Evolutionary conservation across 495 filamentous ascomycete genomes (phyloP), one percentile per base, ranked within the genome.

Genomic region (Xylaria curta): DNA sequence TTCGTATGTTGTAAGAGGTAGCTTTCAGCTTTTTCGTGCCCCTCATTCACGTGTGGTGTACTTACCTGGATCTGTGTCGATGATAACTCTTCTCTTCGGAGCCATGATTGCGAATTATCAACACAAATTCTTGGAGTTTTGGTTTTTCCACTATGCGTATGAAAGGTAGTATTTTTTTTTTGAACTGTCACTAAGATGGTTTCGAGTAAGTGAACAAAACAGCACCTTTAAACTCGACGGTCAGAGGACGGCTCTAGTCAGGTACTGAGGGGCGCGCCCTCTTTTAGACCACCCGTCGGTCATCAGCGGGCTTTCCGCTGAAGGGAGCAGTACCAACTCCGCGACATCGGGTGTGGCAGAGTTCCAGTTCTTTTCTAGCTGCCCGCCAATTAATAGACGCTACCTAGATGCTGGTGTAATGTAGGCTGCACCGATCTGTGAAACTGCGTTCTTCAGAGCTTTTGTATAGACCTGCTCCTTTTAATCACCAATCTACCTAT

Each of bases 51-150:
- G 24, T 26, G 13, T 40, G 26, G 42, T 12, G 9, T 13, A 65
- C 76, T 66, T 81, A 82, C 89, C 93, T 54, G 95, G 95, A 78
- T 98, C 95, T 31, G 95, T 98, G 76, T 98, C 95, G 65, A 98
- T 95, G 73, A 98, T 97, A 69, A 98, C 90, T 71, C 89, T 90
- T 74, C 90, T 93, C 58, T 85, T 84, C 24, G 87, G 86, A 10
- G 86, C 84, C 87, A 89, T 90, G 66, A 51, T 80, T 68, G 51
- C 60, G 17, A 36, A n/a, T 28, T 28, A 8, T 26, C 9, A 8
- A 40, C 53, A 15, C 26, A 38, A 49, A 36, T 19, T 59, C 21
- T 49, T 17, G 42, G 7, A n/a, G 33, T 49, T 66, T 21, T 24
- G 0, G 26, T 19, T 66, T 24, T 10, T 47, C n/a, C 33, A 10